Percentiles rank a stretch among this genome's conserved stretches.
Conservation (phyloP, 2,329 filamentous ascomycete genomes). For the Dactylonectria macrodidyma region DNA sequence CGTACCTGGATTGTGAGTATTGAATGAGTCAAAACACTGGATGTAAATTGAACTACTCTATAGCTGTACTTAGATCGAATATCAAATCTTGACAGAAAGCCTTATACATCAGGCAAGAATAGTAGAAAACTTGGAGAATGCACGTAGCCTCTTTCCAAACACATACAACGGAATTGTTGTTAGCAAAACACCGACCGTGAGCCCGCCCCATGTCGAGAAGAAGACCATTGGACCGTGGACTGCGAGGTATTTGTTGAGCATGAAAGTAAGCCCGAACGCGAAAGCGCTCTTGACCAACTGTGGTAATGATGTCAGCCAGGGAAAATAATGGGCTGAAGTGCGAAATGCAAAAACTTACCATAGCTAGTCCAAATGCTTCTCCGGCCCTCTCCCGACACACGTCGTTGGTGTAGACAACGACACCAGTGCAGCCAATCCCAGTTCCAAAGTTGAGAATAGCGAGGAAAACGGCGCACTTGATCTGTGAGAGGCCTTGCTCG, state of each 20-base stretch:
- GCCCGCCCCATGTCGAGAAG: conserved; percentile 12
- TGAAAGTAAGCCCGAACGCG: conserved; percentile 20
- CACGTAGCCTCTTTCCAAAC: conserved; percentile 12
- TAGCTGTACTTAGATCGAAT: too few species aligned
- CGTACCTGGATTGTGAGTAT: too few species aligned
- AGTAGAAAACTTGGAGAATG: neutral
- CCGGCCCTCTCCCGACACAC: conserved; percentile 10
- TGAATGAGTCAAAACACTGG: too few species aligned
- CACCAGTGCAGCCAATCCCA: conserved; percentile 16
- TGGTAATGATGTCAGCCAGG: neutral
- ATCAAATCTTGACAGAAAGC: neutral
- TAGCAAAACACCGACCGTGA: conserved; percentile 3
- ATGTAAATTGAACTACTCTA: too few species aligned
- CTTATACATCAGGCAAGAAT: neutral
- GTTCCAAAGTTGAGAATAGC: conserved; percentile 16
- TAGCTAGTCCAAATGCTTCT: conserved; percentile 17
- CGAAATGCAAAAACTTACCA: neutral
- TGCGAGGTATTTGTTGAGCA: conserved; percentile 11
- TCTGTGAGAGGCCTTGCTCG: neutral
- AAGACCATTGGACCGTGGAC: conserved; percentile 8
- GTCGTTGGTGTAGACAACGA: conserved; percentile 19
- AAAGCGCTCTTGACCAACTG: conserved; percentile 15
- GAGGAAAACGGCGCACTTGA: conserved; percentile 9
- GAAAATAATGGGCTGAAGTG: neutral
- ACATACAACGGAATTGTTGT: conserved; percentile 14